Base-by-base conservation (phyloP, 1,284 basidiomycete species). In the Volvariella volvacea region DNA sequence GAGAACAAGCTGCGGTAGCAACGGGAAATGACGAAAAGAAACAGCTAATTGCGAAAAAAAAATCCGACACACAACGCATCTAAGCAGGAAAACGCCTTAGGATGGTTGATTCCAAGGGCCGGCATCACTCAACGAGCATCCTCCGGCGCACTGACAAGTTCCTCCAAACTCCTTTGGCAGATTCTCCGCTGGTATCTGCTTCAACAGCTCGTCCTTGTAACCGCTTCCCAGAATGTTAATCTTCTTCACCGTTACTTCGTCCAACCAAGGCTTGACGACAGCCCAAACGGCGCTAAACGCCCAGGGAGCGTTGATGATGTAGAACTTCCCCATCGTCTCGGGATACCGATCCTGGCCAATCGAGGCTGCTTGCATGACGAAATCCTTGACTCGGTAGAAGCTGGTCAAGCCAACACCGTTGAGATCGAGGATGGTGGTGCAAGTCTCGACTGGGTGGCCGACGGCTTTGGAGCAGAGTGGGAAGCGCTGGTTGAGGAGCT, bases 381-480 rank as follows among this genome's bases (percentile, higher is more conserved):
- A 97, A 67, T 88, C 84, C 67, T 92, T 94, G 66, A 96, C 94
- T 61, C 80, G 82, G 70, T 87, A 93, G 64, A 97, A 99, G 60
- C 81, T 83, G 49, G 77, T 70, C 52, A 98, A 64, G 21, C 86
- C 83, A 45, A 96, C 92, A 60, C 80, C 79, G 48, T 83, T 66
- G 49, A 99, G 79, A 64, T 99, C 95, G 67, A 99, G 80, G 72
- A 99, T 95, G 48, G 95, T 98, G 80, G 94, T 98, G 47, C 83
- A 91, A n/a, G 94, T 98, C 70, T 98, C 94, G 62, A 99, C 85
- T 47, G 91, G 83, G 64, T 94, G 83, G 2, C 92, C 92, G 43
- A 71, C 64, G 4, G 78, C 73, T 31, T 67, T 66, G 43, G 85
- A 74, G 68, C 90, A 94, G 3, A 92, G 90, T 31, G 93, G 91